phyloP scores from a whole-genome alignment of 2,329 filamentous ascomycete genomes.

The Colletotrichum costaricense region DNA sequence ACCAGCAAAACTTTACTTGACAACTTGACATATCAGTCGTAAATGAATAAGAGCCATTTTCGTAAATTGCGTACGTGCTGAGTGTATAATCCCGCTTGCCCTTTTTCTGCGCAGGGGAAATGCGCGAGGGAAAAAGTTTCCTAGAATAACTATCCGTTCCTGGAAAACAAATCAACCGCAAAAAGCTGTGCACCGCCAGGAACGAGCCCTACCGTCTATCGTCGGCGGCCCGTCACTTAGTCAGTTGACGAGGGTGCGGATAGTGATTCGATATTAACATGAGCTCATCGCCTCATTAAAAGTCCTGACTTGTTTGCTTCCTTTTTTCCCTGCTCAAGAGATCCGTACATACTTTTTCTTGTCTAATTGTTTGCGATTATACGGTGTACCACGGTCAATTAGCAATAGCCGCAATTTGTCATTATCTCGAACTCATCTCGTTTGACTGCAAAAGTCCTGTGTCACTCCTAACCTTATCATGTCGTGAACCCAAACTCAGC shows the following conservation, averaged over 20 bases:
- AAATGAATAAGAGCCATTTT: constrained; percentile 9
- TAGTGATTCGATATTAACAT: constrained; percentile 16
- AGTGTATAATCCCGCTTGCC: not conserved
- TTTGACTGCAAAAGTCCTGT: not conserved
- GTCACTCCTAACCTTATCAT: constrained; percentile 1
- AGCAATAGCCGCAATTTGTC: not conserved
- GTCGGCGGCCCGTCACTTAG: constrained; percentile 9
- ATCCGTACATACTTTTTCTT: not conserved
- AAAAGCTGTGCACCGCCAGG: constrained; percentile 7
- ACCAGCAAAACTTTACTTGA: constrained; percentile 25
- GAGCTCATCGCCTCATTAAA: constrained; percentile 8
- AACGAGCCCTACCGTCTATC: constrained; percentile 3
- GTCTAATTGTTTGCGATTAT: not conserved
- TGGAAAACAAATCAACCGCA: not conserved
- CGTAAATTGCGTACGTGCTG: not conserved
- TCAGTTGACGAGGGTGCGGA: constrained; percentile 1
- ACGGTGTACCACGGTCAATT: not conserved
- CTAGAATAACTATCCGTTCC: constrained; percentile 5
- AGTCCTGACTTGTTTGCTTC: not conserved
- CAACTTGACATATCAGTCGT: constrained; percentile 16
- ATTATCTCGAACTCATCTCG: not conserved
- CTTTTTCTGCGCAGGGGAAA: not conserved
- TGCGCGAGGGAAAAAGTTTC: not conserved
- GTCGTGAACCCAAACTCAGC: not conserved
- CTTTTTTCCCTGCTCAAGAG: not conserved